A percentile compares a stretch with the other conserved stretches of the same genome.
Evolutionary conservation across 2,329 filamentous ascomycete species (phyloP).

Genomic region (Hypomyces rosellus): DNA sequence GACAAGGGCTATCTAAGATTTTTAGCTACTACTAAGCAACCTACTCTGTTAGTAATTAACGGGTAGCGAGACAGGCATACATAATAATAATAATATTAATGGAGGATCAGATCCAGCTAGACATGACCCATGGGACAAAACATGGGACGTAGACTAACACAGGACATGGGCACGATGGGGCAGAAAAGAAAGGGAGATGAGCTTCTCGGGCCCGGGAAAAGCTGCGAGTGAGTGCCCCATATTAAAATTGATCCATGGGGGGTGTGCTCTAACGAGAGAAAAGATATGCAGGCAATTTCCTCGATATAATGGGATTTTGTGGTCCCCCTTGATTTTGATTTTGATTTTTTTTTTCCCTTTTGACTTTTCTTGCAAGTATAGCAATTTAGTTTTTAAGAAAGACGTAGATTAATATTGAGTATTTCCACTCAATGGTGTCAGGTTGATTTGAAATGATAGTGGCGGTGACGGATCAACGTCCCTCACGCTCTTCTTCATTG

Average conservation of each 20-base stretch:
- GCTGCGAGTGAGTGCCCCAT: too few relatives aligned
- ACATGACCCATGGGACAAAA: neutral
- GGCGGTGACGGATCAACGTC: too few relatives aligned
- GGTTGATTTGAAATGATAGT: too few relatives aligned
- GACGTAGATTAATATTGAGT: too few relatives aligned
- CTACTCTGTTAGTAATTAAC: neutral
- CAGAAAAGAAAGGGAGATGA: neutral
- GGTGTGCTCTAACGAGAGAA: neutral
- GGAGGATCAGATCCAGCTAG: neutral
- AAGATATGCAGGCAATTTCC: slow-evolving; percentile 8
- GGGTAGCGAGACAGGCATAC: neutral
- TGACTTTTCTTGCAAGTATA: neutral
- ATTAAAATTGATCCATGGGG: neutral
- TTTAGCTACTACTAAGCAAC: neutral
- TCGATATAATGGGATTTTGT: slow-evolving; percentile 1
- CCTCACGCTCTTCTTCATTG: too few relatives aligned
- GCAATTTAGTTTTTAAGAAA: too few relatives aligned
- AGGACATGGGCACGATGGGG: neutral
- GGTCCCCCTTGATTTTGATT: slow-evolving; percentile 5
- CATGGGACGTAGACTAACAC: too few relatives aligned
- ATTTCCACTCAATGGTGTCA: too few relatives aligned
- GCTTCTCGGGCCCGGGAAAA: too few relatives aligned
- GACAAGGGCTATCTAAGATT: slow-evolving; percentile 7
- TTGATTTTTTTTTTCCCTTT: slow-evolving; percentile 3
- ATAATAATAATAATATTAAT: neutral